phyloP scores from a whole-genome alignment of 2,329 filamentous ascomycete genomes.

The Zasmidium cellare region DNA sequence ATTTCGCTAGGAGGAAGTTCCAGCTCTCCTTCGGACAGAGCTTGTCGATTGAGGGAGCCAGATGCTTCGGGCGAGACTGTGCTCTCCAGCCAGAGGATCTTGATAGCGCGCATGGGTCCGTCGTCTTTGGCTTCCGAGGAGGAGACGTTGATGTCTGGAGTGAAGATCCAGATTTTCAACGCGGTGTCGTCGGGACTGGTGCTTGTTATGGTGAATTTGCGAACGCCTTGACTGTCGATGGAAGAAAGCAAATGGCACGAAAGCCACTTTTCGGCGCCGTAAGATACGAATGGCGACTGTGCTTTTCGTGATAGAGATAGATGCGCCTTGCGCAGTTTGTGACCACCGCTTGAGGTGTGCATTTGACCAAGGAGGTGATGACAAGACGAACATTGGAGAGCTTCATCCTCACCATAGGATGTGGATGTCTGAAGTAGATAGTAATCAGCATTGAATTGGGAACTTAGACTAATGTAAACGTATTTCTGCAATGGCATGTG shows the following conservation, averaged over 20 bases:
- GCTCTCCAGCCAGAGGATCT: slow-evolving; percentile 52
- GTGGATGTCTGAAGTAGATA: background rate
- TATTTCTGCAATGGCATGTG: no score
- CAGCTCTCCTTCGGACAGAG: slow-evolving; percentile 29
- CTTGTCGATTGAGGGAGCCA: slow-evolving; percentile 16
- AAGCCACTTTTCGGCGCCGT: slow-evolving; percentile 44
- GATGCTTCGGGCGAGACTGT: slow-evolving; percentile 9
- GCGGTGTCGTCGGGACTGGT: background rate
- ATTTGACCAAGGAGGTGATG: slow-evolving; percentile 38
- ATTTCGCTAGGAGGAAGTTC: slow-evolving; percentile 26
- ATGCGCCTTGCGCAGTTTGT: slow-evolving; percentile 32
- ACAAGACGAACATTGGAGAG: slow-evolving; percentile 39
- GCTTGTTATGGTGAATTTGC: slow-evolving; percentile 62
- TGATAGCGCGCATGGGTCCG: slow-evolving; percentile 54
- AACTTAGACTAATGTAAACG: background rate
- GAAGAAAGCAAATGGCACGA: slow-evolving; percentile 58
- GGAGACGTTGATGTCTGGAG: slow-evolving; percentile 59
- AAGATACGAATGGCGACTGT: slow-evolving; percentile 9
- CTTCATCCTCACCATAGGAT: slow-evolving; percentile 5
- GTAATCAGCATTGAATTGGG: slow-evolving; percentile 8
- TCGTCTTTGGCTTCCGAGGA: slow-evolving; percentile 37
- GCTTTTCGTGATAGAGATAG: slow-evolving; percentile 24
- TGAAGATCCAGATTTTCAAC: slow-evolving; percentile 58
- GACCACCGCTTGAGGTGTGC: slow-evolving; percentile 47
- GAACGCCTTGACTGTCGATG: slow-evolving; percentile 56